Conservation (phyloP, 192 early-diverging fungal species). For the Coemansia sp. region DNA sequence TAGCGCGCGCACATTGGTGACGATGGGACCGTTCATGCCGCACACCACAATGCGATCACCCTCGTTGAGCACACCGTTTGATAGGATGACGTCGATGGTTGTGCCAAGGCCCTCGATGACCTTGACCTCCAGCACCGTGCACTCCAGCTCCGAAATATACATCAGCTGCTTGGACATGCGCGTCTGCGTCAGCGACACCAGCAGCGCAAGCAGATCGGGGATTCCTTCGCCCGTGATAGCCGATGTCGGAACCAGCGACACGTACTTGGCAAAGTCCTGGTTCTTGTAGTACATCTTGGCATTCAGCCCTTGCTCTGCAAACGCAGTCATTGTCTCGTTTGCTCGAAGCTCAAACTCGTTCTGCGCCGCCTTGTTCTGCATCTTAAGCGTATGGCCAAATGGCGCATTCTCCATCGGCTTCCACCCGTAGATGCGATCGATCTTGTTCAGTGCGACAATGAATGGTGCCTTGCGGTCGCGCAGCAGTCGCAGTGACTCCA, state of each 20-base stretch:
- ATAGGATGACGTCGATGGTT: slow-evolving; percentile 95
- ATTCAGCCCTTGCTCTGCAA: slow-evolving; percentile 98
- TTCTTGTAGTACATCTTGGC: slow-evolving; percentile 92
- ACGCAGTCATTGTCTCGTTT: slow-evolving; percentile 72
- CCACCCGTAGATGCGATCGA: slow-evolving; percentile 97
- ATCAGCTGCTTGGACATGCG: slow-evolving; percentile 94
- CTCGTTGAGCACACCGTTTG: slow-evolving; percentile 92
- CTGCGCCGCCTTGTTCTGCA: slow-evolving; percentile 72
- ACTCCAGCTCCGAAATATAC: slow-evolving; percentile 95
- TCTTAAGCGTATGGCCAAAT: slow-evolving; percentile 74
- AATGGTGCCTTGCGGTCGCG: slow-evolving; percentile 95
- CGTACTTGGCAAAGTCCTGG: slow-evolving; percentile 91
- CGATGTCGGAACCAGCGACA: slow-evolving; percentile 96
- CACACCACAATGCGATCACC: slow-evolving; percentile 96
- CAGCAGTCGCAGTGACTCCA: slow-evolving; percentile 91
- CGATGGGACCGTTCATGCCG: slow-evolving; percentile 90
- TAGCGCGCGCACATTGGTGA: slow-evolving; percentile 89
- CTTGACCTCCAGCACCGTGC: slow-evolving; percentile 99
- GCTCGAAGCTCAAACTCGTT: slow-evolving; percentile 88
- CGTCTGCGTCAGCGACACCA: slow-evolving; percentile 90
- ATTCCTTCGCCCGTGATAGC: slow-evolving; percentile 98
- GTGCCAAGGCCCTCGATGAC: slow-evolving; percentile 98
- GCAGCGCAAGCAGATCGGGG: slow-evolving; percentile 91
- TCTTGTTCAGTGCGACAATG: slow-evolving; percentile 98
- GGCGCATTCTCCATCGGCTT: slow-evolving; percentile 79